Evolutionary conservation across 805 yeast genomes (phyloP), one percentile per base, ranked within the genome.

Genomic region (Nakazawaea ambrosiae): DNA sequence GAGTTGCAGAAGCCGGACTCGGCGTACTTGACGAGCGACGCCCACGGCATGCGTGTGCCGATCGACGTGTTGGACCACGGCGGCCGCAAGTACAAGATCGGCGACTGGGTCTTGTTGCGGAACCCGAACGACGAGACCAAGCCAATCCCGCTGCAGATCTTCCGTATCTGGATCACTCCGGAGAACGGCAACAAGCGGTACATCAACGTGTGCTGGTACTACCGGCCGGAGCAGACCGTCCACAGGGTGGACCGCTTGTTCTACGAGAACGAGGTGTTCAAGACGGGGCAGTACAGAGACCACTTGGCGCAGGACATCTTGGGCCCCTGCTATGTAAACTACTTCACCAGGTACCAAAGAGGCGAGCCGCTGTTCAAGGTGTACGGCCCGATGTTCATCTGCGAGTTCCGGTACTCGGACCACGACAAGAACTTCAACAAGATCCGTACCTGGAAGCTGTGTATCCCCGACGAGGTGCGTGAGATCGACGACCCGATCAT

Each of bases 361-460:
- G 97, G 97, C 23, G 89, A 95, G 48, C 95, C 96, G 15, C 87
- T 81, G 11, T 69, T 81, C 34, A 82, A 85, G 16, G 69, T 68
- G 39, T 90, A 86, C 37, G 82, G 86, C 4, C 90, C 92, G 5
- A 73, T 94, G 54, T 92, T 88, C 60, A 81, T 92, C 48, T 92
- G 97, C 64, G 98, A 92, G 60, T 85, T 77, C 57, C 78, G 98
- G 52, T 92, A 89, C 61, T 90, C 90, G 55, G 97, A 90, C 55
- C 70, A 75, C 39, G 95, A 86, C 50, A 85, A 86, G 57, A 80
- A 80, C 20, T 92, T 92, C 68, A 92, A 90, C 61, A 83, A 90
- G 55, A 92, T 92, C 51, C 75, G 97, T 54, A 90, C 98, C 2
- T 92, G 98, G 98, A 90, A 87, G 60, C 97, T 97, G 5, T 92